These are phyloP conservation scores for Turnera subulata DNA, from an alignment of 345 rosid genomes.

Conservation along the genomic window DNA sequence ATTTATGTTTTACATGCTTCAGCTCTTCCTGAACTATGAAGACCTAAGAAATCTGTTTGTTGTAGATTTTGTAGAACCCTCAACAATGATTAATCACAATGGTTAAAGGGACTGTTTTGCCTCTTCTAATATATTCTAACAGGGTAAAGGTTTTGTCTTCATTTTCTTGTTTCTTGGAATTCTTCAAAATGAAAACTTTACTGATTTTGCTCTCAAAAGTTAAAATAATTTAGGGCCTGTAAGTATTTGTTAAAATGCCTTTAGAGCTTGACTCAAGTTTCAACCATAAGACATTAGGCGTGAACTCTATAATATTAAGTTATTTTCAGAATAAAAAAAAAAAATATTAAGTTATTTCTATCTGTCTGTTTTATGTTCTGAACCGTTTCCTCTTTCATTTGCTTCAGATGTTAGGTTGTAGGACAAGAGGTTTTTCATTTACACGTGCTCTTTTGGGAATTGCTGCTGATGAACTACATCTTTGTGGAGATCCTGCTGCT, in stretches of 20 bases:
- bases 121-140: background rate
- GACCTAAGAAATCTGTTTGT: too few species aligned
- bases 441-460: slow-evolving; percentile 89
- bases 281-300: too few species aligned
- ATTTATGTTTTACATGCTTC: too few species aligned
- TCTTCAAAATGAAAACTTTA: background rate
- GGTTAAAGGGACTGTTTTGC: background rate
- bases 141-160: background rate
- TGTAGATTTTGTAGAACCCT: too few species aligned
- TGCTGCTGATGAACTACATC: slow-evolving; percentile 82
- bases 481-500: slow-evolving; percentile 91
- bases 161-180: too few species aligned
- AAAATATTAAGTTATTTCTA: background rate
- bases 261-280: too few species aligned
- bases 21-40: too few species aligned
- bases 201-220: background rate
- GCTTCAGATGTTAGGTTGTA: slow-evolving; percentile 78
- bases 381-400: slow-evolving; percentile 12
- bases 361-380: background rate
- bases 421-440: slow-evolving; percentile 79
- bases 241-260: too few species aligned
- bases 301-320: too few species aligned
- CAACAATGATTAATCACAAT: too few species aligned
- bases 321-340: too few species aligned
- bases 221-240: background rate